These are phyloP conservation scores for Abortiporus biennis DNA, from an alignment of 1,284 basidiomycete genomes.

Conservation along the genomic window DNA sequence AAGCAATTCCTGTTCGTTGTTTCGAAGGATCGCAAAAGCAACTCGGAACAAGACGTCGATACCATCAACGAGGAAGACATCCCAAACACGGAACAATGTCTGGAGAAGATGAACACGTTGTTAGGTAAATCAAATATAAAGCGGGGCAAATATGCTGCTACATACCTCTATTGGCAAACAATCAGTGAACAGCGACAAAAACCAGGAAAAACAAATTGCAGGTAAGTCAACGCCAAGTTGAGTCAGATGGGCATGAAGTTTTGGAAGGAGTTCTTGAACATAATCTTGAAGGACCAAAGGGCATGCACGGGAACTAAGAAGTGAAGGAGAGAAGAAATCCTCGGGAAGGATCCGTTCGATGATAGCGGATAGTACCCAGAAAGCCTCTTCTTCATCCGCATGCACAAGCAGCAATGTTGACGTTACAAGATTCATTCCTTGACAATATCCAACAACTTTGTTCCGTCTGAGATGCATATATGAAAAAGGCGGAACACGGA, in stretches of 20 bases:
- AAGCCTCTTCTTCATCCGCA: conserved; percentile 93
- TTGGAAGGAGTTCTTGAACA: conserved; percentile 74
- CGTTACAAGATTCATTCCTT: conserved; percentile 94
- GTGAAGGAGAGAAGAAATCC: conserved; percentile 79
- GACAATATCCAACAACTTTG: conserved; percentile 81
- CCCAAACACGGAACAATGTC: conserved; percentile 91
- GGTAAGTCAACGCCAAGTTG: conserved; percentile 85
- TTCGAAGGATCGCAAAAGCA: conserved; percentile 81
- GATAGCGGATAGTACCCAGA: conserved; percentile 91
- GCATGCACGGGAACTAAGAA: conserved; percentile 89
- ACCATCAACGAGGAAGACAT: conserved; percentile 93
- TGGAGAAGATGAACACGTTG: conserved; percentile 20
- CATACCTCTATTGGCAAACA: conserved; percentile 90
- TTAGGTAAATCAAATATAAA: conserved; percentile 9
- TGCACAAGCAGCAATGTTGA: conserved; percentile 92
- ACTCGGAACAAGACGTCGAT: conserved; percentile 90
- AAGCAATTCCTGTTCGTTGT: conserved; percentile 79
- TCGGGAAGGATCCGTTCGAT: conserved; percentile 81
- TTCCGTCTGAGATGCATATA: conserved; percentile 52
- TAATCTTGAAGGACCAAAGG: conserved; percentile 88
- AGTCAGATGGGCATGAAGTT: conserved; percentile 69
- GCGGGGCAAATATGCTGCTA: too few species aligned
- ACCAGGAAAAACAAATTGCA: conserved; percentile 98
- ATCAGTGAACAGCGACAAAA: conserved; percentile 93
- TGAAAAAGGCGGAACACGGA: conserved; percentile 1